phyloP scores from a whole-genome alignment of 2,329 filamentous ascomycete species.

The Lecanicillium sp. region DNA sequence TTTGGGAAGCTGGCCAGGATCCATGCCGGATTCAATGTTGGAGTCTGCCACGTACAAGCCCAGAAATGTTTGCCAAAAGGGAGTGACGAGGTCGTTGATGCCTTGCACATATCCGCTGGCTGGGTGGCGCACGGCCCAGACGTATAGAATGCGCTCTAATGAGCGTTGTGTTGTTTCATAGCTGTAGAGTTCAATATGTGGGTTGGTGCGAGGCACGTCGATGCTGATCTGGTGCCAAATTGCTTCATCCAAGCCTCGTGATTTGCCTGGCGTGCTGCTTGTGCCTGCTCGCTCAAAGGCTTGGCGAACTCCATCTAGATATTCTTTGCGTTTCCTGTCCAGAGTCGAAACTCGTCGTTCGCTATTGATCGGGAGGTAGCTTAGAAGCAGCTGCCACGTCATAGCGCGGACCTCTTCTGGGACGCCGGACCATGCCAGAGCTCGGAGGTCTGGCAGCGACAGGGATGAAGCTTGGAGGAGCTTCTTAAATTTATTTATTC shows the following conservation, averaged over 20 bases:
- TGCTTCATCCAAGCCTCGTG: slow-evolving; percentile 79
- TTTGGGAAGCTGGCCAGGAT: slow-evolving; percentile 85
- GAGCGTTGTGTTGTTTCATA: slow-evolving; percentile 95
- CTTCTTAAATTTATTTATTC: slow-evolving; percentile 98
- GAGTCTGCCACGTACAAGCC: slow-evolving; percentile 91
- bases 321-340: slow-evolving; percentile 92
- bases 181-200: slow-evolving; percentile 87
- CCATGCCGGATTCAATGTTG: slow-evolving; percentile 90
- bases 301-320: slow-evolving; percentile 80
- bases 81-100: slow-evolving; percentile 95
- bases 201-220: slow-evolving; percentile 91
- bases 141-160: slow-evolving; percentile 87
- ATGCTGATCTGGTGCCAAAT: slow-evolving; percentile 99
- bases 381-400: slow-evolving; percentile 96
- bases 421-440: slow-evolving; percentile 87
- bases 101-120: slow-evolving; percentile 97
- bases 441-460: slow-evolving; percentile 71
- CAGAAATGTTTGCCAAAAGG: slow-evolving; percentile 96
- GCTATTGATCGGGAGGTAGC: slow-evolving; percentile 93
- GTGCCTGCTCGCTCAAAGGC: slow-evolving; percentile 59
- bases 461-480: slow-evolving; percentile 90
- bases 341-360: slow-evolving; percentile 83
- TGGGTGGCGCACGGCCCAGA: slow-evolving; percentile 96
- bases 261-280: slow-evolving; percentile 31
- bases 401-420: slow-evolving; percentile 94